Conservation (phyloP, 208 protist genomes). For the Trichomonas tenax region DNA sequence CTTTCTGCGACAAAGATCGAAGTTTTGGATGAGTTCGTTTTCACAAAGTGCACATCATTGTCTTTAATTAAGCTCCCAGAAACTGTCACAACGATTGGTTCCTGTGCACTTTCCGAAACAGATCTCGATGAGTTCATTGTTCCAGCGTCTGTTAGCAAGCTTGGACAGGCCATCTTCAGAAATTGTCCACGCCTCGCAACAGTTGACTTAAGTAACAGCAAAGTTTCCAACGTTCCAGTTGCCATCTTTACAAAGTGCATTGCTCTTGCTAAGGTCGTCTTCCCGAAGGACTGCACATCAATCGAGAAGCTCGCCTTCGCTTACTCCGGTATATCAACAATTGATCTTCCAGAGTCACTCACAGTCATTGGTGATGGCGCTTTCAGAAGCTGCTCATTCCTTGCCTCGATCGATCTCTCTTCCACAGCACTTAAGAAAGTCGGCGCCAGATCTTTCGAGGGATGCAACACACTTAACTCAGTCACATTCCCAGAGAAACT, state of each 20-base stretch:
- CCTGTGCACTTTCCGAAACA: neutral
- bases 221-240: neutral
- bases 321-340: neutral
- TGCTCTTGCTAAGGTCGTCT: neutral
- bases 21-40: neutral
- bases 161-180: neutral
- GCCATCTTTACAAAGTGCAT: neutral
- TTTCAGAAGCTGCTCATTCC: neutral
- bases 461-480: neutral
- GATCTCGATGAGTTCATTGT: neutral
- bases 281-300: neutral
- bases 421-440: neutral
- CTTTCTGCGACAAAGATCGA: neutral
- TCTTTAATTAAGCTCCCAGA: neutral
- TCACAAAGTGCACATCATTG: neutral
- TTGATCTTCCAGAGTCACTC: neutral
- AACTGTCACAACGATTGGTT: neutral
- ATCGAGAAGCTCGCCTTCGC: neutral
- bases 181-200: neutral
- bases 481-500: neutral
- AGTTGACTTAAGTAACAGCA: neutral
- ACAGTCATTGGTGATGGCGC: neutral
- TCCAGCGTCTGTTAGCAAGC: neutral
- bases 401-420: neutral
- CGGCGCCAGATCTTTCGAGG: neutral